Conservation (phyloP, 306 rosid genomes). For the Fragaria nilgerrensis region DNA sequence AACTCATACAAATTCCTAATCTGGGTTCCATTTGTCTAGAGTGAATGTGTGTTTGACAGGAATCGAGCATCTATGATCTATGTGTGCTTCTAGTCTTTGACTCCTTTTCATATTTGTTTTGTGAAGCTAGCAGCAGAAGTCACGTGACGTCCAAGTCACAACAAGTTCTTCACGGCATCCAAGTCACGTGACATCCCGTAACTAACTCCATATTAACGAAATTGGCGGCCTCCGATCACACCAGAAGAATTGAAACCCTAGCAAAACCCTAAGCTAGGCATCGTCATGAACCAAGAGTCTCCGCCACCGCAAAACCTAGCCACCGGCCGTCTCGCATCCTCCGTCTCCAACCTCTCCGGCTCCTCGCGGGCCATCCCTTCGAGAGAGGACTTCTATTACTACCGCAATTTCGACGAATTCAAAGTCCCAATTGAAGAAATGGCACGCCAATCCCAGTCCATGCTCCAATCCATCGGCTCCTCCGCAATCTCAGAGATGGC, state of each 20-base stretch:
- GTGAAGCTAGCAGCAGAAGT: neutral
- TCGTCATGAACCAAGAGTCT: conserved; percentile 19
- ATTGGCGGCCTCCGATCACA: neutral
- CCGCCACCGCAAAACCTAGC: conserved; percentile 33
- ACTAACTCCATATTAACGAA: neutral
- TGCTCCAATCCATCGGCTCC: conserved; percentile 57
- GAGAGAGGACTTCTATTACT: conserved; percentile 63
- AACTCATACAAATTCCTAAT: no score
- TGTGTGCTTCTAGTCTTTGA: no score
- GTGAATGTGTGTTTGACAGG: no score
- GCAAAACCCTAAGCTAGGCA: conserved; percentile 5
- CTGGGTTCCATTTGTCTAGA: no score
- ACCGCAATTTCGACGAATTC: conserved; percentile 66
- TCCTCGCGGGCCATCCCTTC: conserved; percentile 65
- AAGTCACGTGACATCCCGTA: neutral
- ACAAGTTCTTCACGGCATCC: neutral
- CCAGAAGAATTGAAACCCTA: conserved; percentile 11
- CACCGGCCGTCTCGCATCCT: conserved; percentile 46
- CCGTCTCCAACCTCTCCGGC: conserved; percentile 54
- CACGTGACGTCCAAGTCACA: neutral
- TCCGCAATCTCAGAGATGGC: conserved; percentile 28
- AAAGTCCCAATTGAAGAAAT: conserved; percentile 48
- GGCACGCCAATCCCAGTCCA: conserved; percentile 49
- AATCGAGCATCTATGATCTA: no score
- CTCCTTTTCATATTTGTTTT: no score